Percentiles rank a stretch among this genome's conserved stretches.
Evolutionary conservation across 1,284 basidiomycete genomes (phyloP).

Genomic region (Cutaneotrichosporon arboriforme): DNA sequence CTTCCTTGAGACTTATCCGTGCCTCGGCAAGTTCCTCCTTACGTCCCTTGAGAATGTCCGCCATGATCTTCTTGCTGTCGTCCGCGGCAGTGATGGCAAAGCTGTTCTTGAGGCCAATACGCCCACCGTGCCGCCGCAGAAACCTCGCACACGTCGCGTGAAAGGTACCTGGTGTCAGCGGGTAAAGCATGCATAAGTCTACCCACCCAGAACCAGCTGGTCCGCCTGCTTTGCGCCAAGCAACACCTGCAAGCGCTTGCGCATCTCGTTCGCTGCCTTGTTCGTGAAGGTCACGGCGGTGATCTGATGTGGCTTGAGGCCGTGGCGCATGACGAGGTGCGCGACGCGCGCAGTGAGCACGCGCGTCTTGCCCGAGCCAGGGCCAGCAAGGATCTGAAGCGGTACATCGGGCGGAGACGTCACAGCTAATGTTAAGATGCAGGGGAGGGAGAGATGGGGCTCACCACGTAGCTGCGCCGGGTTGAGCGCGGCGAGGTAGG

Average conservation of each 20-base stretch:
- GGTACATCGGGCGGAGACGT: constrained; percentile 59
- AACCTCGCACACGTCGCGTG: constrained; percentile 70
- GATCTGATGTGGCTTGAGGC: constrained; percentile 58
- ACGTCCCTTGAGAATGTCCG: constrained; percentile 58
- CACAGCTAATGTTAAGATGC: constrained; percentile 57
- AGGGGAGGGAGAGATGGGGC: background rate
- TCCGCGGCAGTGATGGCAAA: constrained; percentile 73
- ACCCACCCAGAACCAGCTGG: constrained; percentile 56
- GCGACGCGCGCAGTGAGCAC: constrained; percentile 77
- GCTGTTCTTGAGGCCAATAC: constrained; percentile 63
- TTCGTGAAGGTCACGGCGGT: constrained; percentile 81
- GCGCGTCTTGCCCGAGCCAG: constrained; percentile 66
- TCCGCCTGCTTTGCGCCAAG: constrained; percentile 61
- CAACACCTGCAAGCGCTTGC: constrained; percentile 62
- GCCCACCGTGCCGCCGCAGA: constrained; percentile 61
- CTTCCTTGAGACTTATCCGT: constrained; percentile 59
- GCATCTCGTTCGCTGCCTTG: constrained; percentile 88
- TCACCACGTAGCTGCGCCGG: constrained; percentile 36
- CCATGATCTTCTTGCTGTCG: constrained; percentile 66
- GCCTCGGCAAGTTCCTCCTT: constrained; percentile 53
- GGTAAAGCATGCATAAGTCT: no score
- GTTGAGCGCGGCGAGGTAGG: constrained; percentile 37
- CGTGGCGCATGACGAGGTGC: constrained; percentile 61
- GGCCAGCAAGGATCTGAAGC: constrained; percentile 77
- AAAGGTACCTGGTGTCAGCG: constrained; percentile 63